Conservation (phyloP, 495 filamentous ascomycete genomes). For the Cercophora sp. region DNA sequence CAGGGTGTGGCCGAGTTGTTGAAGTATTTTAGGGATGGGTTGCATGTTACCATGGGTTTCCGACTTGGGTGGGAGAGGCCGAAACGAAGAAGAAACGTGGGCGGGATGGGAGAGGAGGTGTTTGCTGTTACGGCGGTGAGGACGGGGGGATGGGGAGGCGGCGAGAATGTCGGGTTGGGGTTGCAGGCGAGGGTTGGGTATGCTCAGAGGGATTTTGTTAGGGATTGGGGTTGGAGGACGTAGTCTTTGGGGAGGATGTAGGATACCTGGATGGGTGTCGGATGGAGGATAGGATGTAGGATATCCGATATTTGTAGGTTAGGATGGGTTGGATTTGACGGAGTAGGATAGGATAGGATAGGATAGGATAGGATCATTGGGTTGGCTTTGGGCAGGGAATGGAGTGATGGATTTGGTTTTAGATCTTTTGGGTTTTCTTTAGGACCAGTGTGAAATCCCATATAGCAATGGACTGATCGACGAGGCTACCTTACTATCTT, state of each 20-base stretch:
- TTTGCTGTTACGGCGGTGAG: slow-evolving; percentile 19
- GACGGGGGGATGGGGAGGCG: slow-evolving; percentile 23
- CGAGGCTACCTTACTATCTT: no score
- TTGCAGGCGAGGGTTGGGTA: slow-evolving; percentile 19
- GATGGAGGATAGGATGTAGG: no score
- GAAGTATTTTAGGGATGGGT: slow-evolving; percentile 17
- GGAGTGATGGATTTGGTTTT: no score
- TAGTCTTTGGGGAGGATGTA: background rate
- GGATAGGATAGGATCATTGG: no score
- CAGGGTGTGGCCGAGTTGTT: slow-evolving; percentile 5
- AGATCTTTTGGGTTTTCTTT: no score
- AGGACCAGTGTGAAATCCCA: no score
- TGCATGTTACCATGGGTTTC: slow-evolving; percentile 23
- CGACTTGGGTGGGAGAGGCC: slow-evolving; percentile 19
- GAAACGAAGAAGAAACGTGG: background rate
- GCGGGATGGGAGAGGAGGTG: slow-evolving; percentile 11
- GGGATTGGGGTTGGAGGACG: slow-evolving; percentile 25
- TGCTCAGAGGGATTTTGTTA: slow-evolving; percentile 15
- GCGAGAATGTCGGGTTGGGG: slow-evolving; percentile 21
- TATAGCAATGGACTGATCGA: no score
- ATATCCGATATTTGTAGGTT: no score
- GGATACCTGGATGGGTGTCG: no score
- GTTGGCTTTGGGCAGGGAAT: no score
- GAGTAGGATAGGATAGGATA: no score
- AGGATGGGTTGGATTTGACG: no score